Percentiles rank a stretch among this genome's conserved stretches.
Conservation (phyloP, 2,329 filamentous ascomycete species). For the Cladobotryum mycophilum region DNA sequence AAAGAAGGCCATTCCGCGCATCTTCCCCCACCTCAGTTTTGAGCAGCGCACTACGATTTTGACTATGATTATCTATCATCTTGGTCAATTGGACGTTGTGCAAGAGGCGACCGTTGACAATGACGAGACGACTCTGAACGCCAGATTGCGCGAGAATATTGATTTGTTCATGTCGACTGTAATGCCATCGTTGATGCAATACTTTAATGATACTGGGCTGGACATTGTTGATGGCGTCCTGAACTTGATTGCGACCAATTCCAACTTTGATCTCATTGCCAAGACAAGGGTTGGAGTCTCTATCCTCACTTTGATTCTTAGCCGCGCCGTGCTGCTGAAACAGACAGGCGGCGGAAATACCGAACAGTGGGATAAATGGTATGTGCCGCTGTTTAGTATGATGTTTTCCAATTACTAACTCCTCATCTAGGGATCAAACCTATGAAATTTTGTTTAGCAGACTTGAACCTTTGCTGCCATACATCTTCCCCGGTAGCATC, state of each 20-base stretch:
- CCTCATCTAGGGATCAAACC: conserved; percentile 54
- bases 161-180: conserved; percentile 85
- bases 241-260: conserved; percentile 74
- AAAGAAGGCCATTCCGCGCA: conserved; percentile 89
- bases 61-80: conserved; percentile 90
- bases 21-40: conserved; percentile 88
- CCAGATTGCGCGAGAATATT: conserved; percentile 79
- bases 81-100: conserved; percentile 88
- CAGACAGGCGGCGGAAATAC: conserved; percentile 66
- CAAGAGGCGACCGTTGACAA: conserved; percentile 68
- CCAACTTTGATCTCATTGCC: conserved; percentile 78
- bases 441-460: conserved; percentile 85
- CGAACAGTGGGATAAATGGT: conserved; percentile 76
- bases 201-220: conserved; percentile 84
- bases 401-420: conserved; percentile 23
- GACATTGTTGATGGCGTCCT: conserved; percentile 87
- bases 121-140: conserved; percentile 65
- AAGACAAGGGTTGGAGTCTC: conserved; percentile 83
- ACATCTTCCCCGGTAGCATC: conserved; percentile 87
- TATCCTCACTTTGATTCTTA: conserved; percentile 89
- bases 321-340: conserved; percentile 87
- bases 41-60: conserved; percentile 92
- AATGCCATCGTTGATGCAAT: conserved; percentile 82
- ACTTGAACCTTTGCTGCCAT: conserved; percentile 74
- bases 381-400: conserved; percentile 22